Percentiles rank a stretch among this genome's conserved stretches.
phyloP scores from a whole-genome alignment of 2,329 filamentous ascomycete species.

The Pyrenophora tritici-repentis region DNA sequence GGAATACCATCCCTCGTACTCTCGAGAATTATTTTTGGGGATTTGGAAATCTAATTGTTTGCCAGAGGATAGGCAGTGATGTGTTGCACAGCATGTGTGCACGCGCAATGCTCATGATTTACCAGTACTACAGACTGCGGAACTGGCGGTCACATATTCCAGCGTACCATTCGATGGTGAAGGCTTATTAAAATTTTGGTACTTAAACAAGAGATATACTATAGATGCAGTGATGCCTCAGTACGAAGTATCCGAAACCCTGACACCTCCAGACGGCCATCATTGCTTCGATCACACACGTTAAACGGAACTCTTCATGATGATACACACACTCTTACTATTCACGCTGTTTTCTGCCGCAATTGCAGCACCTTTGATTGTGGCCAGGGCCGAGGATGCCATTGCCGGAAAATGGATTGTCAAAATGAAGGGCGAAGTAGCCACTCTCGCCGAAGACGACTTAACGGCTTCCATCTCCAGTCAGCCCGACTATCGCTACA shows the following conservation, averaged over 20 bases:
- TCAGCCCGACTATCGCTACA: constrained; percentile 38
- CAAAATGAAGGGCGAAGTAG: constrained; percentile 47
- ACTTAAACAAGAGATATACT: constrained; percentile 1
- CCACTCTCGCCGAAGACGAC: constrained; percentile 22
- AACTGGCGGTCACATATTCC: neutral
- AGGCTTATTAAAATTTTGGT: neutral
- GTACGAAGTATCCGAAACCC: neutral
- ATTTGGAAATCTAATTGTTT: neutral
- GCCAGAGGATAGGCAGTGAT: neutral
- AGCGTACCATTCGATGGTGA: neutral
- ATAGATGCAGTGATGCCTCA: neutral
- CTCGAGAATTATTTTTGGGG: too few relatives aligned
- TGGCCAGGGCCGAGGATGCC: neutral
- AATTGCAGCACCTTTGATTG: neutral
- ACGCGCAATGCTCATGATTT: neutral
- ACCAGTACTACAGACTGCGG: neutral
- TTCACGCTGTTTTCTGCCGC: neutral
- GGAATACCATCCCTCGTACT: too few relatives aligned
- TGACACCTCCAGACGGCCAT: neutral
- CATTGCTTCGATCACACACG: neutral
- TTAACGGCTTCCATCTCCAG: constrained; percentile 25
- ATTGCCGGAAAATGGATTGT: constrained; percentile 38
- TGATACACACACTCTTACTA: neutral
- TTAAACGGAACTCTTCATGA: neutral
- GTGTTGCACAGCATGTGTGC: constrained; percentile 6